Base-by-base conservation (phyloP, 257 asterid genomes). In the Gardenia jasminoides region DNA sequence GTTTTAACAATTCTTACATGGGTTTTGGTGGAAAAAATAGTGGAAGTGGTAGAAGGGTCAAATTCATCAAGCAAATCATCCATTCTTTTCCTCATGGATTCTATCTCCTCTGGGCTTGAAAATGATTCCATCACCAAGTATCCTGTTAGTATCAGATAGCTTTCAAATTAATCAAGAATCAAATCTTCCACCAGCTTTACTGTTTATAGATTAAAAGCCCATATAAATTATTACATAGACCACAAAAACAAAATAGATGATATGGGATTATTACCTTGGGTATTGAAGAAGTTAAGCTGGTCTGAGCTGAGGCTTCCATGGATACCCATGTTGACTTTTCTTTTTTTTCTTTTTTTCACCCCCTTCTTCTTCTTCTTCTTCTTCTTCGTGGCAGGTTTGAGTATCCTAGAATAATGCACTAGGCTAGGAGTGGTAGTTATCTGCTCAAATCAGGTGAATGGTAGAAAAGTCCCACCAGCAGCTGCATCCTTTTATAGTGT, bases 21-120 rank as follows among this genome's bases (percentile, higher is more conserved):
- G 82, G 94, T 96, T 83, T 80, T 96, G 82, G 97, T 93, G 65
- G 99, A 93, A 85, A 95, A 95, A 80, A 95, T 86, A 24, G 98
- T 85, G 67, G 96, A 87, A 77, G 80, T 85, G 75, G 82, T 61
- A 69, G 96, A 89, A 68, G 84, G 87, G 80, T 95, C 97, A 76
- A 93, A 95, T 50, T 87, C 87, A 72, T 89, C 90, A 26, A 95
- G 97, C 80, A 95, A 86, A 31, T 82, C 76, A 12, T 89, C 93
- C 96, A 96, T 93, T 78, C 84, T 87, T 72, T 79, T 85, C 95
- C 95, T 87, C 85, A 91, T 86, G 24, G 94, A 84, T 4, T 80
- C 82, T 15, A 96, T 82, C 76, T 96, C 97, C 75, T 90, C 92
- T 20, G 85, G 84, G 86, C 85, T 85, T 71, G 94, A 76, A 78